phyloP scores from a whole-genome alignment of 345 rosid genomes.

The Populus davidiana region DNA sequence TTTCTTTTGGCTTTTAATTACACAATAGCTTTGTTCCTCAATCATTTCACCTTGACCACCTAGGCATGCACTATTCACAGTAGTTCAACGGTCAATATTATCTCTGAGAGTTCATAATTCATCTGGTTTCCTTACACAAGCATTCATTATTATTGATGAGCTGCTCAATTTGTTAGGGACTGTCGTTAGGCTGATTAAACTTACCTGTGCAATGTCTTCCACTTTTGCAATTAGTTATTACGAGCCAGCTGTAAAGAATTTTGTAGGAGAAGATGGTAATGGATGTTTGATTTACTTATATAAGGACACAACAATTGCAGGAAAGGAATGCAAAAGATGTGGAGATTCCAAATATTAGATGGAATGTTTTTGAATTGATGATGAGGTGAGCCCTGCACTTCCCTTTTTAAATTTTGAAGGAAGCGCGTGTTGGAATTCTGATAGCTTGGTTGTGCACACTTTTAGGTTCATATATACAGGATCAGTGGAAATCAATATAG shows the following conservation, averaged over 20 bases:
- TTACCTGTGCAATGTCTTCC: constrained; percentile 1
- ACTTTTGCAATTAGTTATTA: background rate
- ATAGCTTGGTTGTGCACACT: constrained; percentile 10
- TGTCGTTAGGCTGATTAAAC: background rate
- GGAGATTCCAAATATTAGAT: constrained; percentile 70
- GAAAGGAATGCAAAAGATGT: constrained; percentile 67
- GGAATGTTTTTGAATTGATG: constrained; percentile 77
- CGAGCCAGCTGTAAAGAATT: background rate
- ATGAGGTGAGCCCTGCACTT: constrained; percentile 43
- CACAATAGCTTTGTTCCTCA: background rate
- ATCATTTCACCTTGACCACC: background rate
- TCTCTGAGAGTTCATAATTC: background rate
- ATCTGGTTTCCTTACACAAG: background rate
- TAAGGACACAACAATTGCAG: constrained; percentile 31
- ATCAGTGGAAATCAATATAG: constrained; percentile 37
- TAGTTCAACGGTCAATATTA: background rate
- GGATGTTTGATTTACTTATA: background rate
- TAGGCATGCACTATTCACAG: background rate
- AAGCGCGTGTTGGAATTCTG: background rate
- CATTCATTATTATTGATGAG: background rate
- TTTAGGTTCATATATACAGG: constrained; percentile 74
- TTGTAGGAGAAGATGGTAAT: background rate
- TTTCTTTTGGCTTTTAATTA: background rate
- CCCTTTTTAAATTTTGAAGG: background rate
- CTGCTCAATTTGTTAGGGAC: background rate